Evolutionary conservation across 441 rosid genomes (phyloP).

Genomic region (Theobroma grandiflorum): DNA sequence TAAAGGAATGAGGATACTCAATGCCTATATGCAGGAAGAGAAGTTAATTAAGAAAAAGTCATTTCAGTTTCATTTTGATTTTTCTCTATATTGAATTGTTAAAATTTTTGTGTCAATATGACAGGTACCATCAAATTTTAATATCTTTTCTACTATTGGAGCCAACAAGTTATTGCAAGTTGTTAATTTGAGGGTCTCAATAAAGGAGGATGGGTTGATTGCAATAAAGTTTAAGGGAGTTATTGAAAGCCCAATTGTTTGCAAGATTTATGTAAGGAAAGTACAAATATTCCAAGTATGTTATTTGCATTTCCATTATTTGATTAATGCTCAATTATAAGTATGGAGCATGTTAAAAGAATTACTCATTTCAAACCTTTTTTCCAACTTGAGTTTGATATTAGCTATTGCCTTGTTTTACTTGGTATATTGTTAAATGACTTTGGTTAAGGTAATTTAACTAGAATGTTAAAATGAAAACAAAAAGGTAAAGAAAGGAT

Average conservation of each 20-base stretch:
- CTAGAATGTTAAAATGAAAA: no score
- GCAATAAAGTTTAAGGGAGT: conserved; percentile 75
- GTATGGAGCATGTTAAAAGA: background rate
- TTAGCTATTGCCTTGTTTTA: no score
- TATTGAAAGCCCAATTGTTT: conserved; percentile 73
- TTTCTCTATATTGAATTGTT: background rate
- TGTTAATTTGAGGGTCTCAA: conserved; percentile 67
- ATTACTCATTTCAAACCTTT: conserved; percentile 22
- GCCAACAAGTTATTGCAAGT: conserved; percentile 80
- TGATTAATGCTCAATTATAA: background rate
- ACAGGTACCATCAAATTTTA: conserved; percentile 84
- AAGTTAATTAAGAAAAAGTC: conserved; percentile 35
- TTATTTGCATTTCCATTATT: conserved; percentile 25
- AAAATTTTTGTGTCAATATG: conserved; percentile 30
- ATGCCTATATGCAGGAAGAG: conserved; percentile 86
- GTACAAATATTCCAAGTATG: conserved; percentile 61
- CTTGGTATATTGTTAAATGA: no score
- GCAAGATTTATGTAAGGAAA: conserved; percentile 83
- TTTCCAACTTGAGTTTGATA: conserved; percentile 2
- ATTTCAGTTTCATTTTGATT: background rate
- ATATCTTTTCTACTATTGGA: conserved; percentile 80
- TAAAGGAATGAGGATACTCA: conserved; percentile 80
- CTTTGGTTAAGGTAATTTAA: no score
- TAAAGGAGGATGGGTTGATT: conserved; percentile 66
- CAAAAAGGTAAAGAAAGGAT: no score